A percentile compares a stretch with the other conserved stretches of the same genome.
These are phyloP conservation scores for Dictyostelium intermedium DNA, from an alignment of 78 protist genomes.

Conservation along the genomic window DNA sequence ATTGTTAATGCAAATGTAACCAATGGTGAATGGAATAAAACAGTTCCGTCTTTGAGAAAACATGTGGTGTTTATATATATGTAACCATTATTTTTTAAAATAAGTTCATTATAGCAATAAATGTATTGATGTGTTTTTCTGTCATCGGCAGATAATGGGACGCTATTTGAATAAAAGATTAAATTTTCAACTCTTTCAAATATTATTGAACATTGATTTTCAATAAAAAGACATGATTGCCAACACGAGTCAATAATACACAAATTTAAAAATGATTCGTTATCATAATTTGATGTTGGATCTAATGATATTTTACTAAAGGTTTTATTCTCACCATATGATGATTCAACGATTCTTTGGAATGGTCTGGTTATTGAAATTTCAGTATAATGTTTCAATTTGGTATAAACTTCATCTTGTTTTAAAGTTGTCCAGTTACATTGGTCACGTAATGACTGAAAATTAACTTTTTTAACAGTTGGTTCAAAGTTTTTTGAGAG, in stretches of 20 bases:
- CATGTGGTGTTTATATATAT: neutral
- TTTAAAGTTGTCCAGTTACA: slow-evolving; percentile 10
- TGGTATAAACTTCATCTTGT: neutral
- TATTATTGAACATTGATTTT: neutral
- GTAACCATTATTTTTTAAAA: neutral
- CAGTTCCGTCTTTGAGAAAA: slow-evolving; percentile 13
- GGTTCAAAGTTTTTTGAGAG: neutral
- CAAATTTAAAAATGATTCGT: slow-evolving; percentile 2
- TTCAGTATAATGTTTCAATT: neutral
- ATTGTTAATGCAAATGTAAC: neutral
- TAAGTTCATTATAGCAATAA: neutral
- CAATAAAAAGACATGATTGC: neutral
- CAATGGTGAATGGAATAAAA: neutral
- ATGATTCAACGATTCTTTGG: neutral
- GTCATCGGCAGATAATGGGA: neutral
- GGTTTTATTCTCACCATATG: neutral
- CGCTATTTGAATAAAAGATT: neutral
- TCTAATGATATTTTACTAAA: neutral
- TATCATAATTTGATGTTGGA: neutral
- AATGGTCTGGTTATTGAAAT: neutral
- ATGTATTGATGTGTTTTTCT: neutral
- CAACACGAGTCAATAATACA: slow-evolving; percentile 7
- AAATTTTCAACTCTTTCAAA: slow-evolving; percentile 30
- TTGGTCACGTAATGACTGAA: neutral
- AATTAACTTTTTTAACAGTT: neutral